Conservation (phyloP, 768 basidiomycete species). For the Mycena galericulata region DNA sequence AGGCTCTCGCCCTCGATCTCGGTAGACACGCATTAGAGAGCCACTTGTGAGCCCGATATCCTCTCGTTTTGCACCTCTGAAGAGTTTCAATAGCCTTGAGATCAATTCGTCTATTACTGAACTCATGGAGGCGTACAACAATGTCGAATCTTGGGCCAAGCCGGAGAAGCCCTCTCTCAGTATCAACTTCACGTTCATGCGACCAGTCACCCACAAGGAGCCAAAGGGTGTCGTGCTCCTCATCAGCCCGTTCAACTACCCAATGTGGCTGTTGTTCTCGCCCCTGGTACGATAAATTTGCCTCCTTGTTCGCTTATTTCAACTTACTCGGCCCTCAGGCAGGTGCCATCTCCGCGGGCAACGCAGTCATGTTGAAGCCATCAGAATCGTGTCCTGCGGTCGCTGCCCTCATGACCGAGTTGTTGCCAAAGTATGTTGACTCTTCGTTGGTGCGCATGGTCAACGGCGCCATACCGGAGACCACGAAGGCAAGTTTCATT, state of each 20-base stretch:
- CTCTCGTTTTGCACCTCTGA: background rate
- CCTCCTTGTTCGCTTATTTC: background rate
- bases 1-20: constrained; percentile 71
- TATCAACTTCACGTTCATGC: constrained; percentile 67
- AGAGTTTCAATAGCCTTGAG: constrained; percentile 65
- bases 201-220: constrained; percentile 76
- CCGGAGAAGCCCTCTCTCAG: constrained; percentile 68
- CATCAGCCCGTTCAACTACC: constrained; percentile 83
- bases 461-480: constrained; percentile 75
- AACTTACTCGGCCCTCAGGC: constrained; percentile 44
- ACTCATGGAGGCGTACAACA: constrained; percentile 64
- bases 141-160: constrained; percentile 82
- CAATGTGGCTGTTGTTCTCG: constrained; percentile 66
- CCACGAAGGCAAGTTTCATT: constrained; percentile 58
- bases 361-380: constrained; percentile 78
- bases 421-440: constrained; percentile 84
- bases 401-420: constrained; percentile 70
- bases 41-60: constrained; percentile 52
- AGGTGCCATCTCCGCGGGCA: constrained; percentile 86
- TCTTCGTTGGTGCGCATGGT: constrained; percentile 71
- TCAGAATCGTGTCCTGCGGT: constrained; percentile 74
- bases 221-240: constrained; percentile 81
- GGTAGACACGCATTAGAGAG: constrained; percentile 72
- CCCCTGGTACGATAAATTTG: constrained; percentile 62
- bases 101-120: constrained; percentile 65